phyloP scores from a whole-genome alignment of 148 eudicot species.

The Camellia sinensis region DNA sequence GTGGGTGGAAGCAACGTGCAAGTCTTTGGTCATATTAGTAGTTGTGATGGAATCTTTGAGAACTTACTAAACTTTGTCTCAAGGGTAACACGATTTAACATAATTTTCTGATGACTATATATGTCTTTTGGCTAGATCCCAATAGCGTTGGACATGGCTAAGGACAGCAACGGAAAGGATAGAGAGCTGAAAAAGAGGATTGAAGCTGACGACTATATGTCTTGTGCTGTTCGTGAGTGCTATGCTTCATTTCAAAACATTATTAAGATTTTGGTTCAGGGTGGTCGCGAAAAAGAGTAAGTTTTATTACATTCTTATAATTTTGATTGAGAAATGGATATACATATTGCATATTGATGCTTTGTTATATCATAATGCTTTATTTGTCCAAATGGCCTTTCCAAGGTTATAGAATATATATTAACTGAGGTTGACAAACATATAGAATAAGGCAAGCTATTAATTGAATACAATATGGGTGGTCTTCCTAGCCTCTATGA shows the following conservation, averaged over 20 bases:
- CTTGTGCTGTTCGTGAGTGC: constrained; percentile 82
- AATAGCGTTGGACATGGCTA: constrained; percentile 96
- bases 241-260: constrained; percentile 86
- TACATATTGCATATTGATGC: neutral
- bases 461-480: constrained; percentile 65
- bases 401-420: constrained; percentile 69
- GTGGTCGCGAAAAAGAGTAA: constrained; percentile 64
- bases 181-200: constrained; percentile 80
- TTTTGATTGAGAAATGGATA: neutral
- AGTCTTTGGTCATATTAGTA: too few species aligned
- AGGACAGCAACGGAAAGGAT: constrained; percentile 85
- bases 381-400: constrained; percentile 13
- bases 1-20: too few species aligned
- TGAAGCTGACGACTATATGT: constrained; percentile 68
- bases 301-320: constrained; percentile 24
- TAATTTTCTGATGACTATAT: too few species aligned
- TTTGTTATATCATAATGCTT: neutral
- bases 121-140: constrained; percentile 94
- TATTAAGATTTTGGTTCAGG: constrained; percentile 69
- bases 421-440: constrained; percentile 72
- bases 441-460: constrained; percentile 45
- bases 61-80: too few species aligned
- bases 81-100: too few species aligned
- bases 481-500: constrained; percentile 87
- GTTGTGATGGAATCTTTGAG: too few species aligned